Evolutionary conservation across 495 filamentous ascomycete species (phyloP).

Genomic region (Friedmanniomyces endolithicus): DNA sequence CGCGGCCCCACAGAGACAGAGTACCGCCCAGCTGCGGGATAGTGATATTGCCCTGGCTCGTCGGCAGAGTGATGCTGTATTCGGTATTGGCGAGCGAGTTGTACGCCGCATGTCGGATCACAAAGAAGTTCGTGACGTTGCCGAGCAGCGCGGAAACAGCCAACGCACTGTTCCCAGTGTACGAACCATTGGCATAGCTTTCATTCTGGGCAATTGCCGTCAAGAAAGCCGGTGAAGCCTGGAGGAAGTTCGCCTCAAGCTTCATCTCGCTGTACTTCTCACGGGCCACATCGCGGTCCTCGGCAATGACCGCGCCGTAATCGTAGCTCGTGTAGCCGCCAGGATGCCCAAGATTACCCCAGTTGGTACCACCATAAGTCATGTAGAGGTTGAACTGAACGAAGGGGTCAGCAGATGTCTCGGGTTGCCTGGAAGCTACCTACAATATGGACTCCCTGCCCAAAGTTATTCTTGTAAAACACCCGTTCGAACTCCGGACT

Average conservation of each 20-base stretch:
- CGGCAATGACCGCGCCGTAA: slow-evolving; percentile 55
- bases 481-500: slow-evolving; percentile 63
- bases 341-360: slow-evolving; percentile 67
- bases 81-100: slow-evolving; percentile 31
- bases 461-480: slow-evolving; percentile 69
- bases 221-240: slow-evolving; percentile 40
- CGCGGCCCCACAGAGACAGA: slow-evolving; percentile 55
- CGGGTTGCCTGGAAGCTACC: too few species aligned
- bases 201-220: slow-evolving; percentile 45
- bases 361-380: slow-evolving; percentile 33
- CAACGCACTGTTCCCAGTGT: slow-evolving; percentile 2
- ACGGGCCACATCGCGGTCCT: slow-evolving; percentile 51
- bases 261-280: slow-evolving; percentile 77
- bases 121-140: slow-evolving; percentile 23
- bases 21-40: slow-evolving; percentile 52
- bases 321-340: slow-evolving; percentile 61
- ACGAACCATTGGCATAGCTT: slow-evolving; percentile 49
- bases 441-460: slow-evolving; percentile 46
- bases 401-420: too few species aligned
- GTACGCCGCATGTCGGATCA: slow-evolving; percentile 9
- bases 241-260: slow-evolving; percentile 58
- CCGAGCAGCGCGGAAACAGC: slow-evolving; percentile 23
- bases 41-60: slow-evolving; percentile 46
- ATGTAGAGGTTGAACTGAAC: slow-evolving; percentile 64
- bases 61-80: slow-evolving; percentile 51